Conservation (phyloP, 768 basidiomycete species). For the Psilocybe azurescens region DNA sequence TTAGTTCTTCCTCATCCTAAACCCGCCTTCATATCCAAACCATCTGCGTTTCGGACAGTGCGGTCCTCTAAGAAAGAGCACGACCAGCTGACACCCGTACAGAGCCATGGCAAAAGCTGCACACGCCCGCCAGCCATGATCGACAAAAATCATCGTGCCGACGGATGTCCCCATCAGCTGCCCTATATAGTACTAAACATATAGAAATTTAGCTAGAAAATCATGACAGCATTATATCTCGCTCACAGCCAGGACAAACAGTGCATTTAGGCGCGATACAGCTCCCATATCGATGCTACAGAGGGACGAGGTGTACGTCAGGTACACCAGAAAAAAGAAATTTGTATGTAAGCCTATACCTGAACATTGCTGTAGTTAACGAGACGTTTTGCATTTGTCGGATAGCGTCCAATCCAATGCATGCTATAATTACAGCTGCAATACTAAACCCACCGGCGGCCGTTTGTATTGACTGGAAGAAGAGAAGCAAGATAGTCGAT, state of each 20-base stretch:
- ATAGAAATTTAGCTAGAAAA: neutral
- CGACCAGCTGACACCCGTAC: constrained; percentile 51
- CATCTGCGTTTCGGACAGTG: constrained; percentile 54
- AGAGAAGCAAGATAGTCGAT: constrained; percentile 46
- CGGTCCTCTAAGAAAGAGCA: constrained; percentile 66
- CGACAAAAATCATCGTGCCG: constrained; percentile 65
- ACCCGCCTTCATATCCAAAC: constrained; percentile 61
- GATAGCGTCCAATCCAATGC: constrained; percentile 64
- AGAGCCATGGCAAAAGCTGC: constrained; percentile 59
- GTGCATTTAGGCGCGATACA: constrained; percentile 67
- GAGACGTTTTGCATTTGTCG: constrained; percentile 68
- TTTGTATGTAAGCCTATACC: constrained; percentile 27
- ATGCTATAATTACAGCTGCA: constrained; percentile 62
- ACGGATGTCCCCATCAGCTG: constrained; percentile 76
- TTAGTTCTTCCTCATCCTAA: constrained; percentile 17
- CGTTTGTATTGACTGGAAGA: constrained; percentile 60
- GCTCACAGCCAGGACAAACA: constrained; percentile 63
- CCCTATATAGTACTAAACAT: constrained; percentile 57
- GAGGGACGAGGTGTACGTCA: neutral
- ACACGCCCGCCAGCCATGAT: constrained; percentile 65
- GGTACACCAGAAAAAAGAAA: neutral
- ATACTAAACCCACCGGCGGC: constrained; percentile 64
- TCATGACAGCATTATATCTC: neutral
- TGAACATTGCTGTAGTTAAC: constrained; percentile 55
- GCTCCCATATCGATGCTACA: constrained; percentile 37